Evolutionary conservation across 352 stramenopile genomes (phyloP).

Genomic region (Globisporangium canariense): DNA sequence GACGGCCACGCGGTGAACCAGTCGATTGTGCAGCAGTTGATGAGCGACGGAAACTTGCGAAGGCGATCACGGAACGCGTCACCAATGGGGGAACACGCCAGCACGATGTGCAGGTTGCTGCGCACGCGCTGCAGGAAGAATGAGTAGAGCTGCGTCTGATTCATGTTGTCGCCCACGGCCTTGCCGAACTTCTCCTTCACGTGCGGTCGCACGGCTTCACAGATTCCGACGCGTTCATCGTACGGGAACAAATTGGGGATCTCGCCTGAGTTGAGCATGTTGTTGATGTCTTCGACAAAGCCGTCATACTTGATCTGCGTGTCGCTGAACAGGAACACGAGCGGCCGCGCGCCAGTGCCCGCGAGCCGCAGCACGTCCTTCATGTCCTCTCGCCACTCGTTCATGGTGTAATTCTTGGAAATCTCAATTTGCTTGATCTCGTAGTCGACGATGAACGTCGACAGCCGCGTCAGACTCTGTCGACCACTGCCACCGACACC

Average conservation of each 20-base stretch:
- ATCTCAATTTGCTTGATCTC: conserved; percentile 94
- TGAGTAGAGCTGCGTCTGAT: conserved; percentile 83
- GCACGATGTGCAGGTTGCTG: conserved; percentile 92
- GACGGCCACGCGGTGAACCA: conserved; percentile 95
- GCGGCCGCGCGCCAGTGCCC: conserved; percentile 77
- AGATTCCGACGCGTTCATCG: conserved; percentile 90
- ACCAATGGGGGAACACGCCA: conserved; percentile 94
- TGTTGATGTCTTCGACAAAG: conserved; percentile 97
- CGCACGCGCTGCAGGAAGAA: conserved; percentile 93
- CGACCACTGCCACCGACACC: conserved; percentile 91
- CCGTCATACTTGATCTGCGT: conserved; percentile 95
- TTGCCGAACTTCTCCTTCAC: conserved; percentile 92
- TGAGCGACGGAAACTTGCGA: conserved; percentile 94
- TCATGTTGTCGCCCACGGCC: conserved; percentile 89
- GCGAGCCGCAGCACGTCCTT: conserved; percentile 90
- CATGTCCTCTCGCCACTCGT: conserved; percentile 94
- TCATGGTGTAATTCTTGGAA: conserved; percentile 93
- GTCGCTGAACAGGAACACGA: conserved; percentile 95
- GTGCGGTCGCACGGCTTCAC: conserved; percentile 86
- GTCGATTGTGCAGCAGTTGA: conserved; percentile 98
- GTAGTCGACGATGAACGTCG: conserved; percentile 92
- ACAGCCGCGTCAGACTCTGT: conserved; percentile 90
- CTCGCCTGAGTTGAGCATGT: conserved; percentile 95
- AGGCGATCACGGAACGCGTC: conserved; percentile 92
- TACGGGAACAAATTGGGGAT: conserved; percentile 95